Evolutionary conservation across 2,329 filamentous ascomycete species (phyloP), one percentile per base, ranked within the genome.

Genomic region (Ilyonectria mors-panacis): DNA sequence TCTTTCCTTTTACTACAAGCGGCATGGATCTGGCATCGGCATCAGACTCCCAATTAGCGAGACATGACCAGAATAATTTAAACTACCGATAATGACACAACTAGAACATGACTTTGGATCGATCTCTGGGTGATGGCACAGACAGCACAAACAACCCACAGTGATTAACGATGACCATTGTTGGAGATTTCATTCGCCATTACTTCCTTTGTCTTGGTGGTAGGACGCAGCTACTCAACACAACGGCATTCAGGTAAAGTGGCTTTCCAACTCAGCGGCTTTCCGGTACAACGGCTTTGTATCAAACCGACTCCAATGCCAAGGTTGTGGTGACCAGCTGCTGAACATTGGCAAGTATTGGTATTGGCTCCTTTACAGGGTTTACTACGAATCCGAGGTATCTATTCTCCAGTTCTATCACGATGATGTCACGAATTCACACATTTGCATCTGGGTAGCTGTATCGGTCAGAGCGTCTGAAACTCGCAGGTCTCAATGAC

Each of bases 41-140:
- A 51, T 12, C 48, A 21, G 48, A 26, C n/a, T 33, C 28, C 48
- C 48, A n/a, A 30, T 9, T n/a, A 51, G 48, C 48, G 48, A 51
- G 48, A 51, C 48, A 33, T 33, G 48, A 51, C 28, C 26, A 17
- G 26, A 33, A 19, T 51, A 33, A 33, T 51, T 7, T 10, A 51
- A 19, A 33, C 15, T 28, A 30, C n/a, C 17, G n/a, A 33, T 51
- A 51, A 51, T 51, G 28, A 51, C 26, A 12, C 5, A 19, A 33
- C 8, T 19, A 19, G 12, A 30, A 21, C 17, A 30, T n/a, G 17
- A 8, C 39, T n/a, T n/a, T 42, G 15, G 39, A 6, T 42, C 17
- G 17, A 42, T n/a, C 3, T 42, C 6, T 42, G 6, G 39, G 39
- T 42, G 15, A 42, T 17, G 6, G 4, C 8, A n/a, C 15, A 7